Percentiles rank a stretch among this genome's conserved stretches.
phyloP scores from a whole-genome alignment of 2,329 filamentous ascomycete genomes.

The Proliferodiscus dingleyae region DNA sequence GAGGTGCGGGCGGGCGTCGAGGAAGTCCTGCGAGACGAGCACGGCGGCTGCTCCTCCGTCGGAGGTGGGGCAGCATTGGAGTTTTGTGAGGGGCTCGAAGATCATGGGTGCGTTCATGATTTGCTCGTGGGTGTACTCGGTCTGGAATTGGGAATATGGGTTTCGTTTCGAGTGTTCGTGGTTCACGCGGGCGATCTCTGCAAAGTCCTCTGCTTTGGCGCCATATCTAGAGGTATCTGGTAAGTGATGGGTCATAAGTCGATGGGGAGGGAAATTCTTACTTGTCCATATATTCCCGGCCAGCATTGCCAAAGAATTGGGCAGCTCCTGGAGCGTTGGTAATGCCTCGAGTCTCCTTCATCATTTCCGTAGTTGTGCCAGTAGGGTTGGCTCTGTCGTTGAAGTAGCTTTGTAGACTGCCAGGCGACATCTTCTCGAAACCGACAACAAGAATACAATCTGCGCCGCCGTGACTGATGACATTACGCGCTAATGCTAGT shows the following conservation, averaged over 20 bases:
- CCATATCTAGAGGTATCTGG: conserved; percentile 56
- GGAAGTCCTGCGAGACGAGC: conserved; percentile 82
- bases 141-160: conserved; percentile 96
- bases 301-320: conserved; percentile 94
- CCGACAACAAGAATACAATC: conserved; percentile 89
- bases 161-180: conserved; percentile 88
- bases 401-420: conserved; percentile 78
- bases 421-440: conserved; percentile 97
- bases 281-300: conserved; percentile 92
- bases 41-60: conserved; percentile 88
- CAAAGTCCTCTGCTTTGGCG: conserved; percentile 80
- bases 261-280: conserved; percentile 36
- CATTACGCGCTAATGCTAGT: conserved; percentile 73
- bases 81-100: conserved; percentile 83
- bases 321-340: conserved; percentile 81
- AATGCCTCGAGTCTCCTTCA: conserved; percentile 74
- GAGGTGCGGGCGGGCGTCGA: conserved; percentile 78
- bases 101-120: conserved; percentile 72
- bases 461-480: conserved; percentile 74
- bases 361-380: conserved; percentile 68
- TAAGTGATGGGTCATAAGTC: conserved; percentile 3
- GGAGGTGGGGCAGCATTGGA: conserved; percentile 97
- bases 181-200: conserved; percentile 89
- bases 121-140: conserved; percentile 85
- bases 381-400: conserved; percentile 80